A percentile compares a stretch with the other conserved stretches of the same genome.
Evolutionary conservation across 768 basidiomycete genomes (phyloP).

Genomic region (Lactarius deliciosus): DNA sequence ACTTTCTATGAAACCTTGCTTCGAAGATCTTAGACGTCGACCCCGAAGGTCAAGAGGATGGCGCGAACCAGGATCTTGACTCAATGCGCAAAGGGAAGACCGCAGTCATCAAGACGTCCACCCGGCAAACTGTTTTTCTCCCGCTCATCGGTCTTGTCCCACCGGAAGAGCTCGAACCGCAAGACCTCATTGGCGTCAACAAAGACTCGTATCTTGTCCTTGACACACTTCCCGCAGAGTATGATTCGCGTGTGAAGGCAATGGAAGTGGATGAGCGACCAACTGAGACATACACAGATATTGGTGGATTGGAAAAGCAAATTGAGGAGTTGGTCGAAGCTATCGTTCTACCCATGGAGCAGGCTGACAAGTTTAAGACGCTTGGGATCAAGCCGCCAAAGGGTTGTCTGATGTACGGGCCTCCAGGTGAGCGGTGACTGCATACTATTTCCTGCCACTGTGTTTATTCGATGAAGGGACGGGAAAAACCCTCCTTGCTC

Average conservation of each 20-base stretch:
- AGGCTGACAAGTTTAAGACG: conserved; percentile 97
- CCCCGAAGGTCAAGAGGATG: conserved; percentile 90
- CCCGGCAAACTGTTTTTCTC: conserved; percentile 97
- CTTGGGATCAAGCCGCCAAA: conserved; percentile 98
- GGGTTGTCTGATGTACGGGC: conserved; percentile 98
- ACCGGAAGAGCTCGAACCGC: conserved; percentile 82
- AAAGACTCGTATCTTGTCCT: conserved; percentile 98
- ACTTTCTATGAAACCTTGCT: not conserved
- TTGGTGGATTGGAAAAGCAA: conserved; percentile 98
- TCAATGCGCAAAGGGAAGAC: conserved; percentile 98
- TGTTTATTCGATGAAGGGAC: conserved; percentile 54
- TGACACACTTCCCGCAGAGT: conserved; percentile 94
- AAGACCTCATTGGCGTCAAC: conserved; percentile 97
- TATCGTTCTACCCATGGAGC: conserved; percentile 97
- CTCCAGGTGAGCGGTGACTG: conserved; percentile 65
- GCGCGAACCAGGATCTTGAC: conserved; percentile 93
- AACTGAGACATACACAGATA: conserved; percentile 95
- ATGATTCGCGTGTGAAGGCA: conserved; percentile 96
- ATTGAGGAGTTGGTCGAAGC: conserved; percentile 98
- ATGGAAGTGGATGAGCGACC: conserved; percentile 99
- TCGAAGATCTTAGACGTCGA: conserved; percentile 88
- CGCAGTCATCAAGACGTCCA: conserved; percentile 98
- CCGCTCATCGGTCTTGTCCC: conserved; percentile 98
- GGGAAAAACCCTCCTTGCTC: conserved; percentile 95
- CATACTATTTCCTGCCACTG: not conserved